Conservation (phyloP, 1,284 basidiomycete genomes). For the Trichosporon faecale region DNA sequence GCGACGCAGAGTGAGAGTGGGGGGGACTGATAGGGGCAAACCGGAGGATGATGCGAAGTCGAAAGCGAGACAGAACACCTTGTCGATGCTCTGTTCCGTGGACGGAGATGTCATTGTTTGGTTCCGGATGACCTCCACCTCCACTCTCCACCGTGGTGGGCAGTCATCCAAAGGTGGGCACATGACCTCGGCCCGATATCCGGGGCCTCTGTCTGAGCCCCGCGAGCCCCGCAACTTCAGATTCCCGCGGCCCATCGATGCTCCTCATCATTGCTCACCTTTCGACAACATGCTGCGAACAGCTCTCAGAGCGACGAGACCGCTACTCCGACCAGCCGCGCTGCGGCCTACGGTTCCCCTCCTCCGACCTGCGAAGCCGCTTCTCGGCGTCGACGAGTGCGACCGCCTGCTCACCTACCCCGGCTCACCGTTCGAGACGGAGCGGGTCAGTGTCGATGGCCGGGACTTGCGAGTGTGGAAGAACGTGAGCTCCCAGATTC, state of each 20-base stretch:
- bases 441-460: background rate
- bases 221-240: background rate
- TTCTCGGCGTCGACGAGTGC: constrained; percentile 15
- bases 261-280: background rate
- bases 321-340: background rate
- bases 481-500: background rate
- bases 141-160: background rate
- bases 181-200: background rate
- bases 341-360: background rate
- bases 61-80: background rate
- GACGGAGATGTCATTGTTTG: background rate
- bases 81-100: background rate
- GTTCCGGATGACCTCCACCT: background rate
- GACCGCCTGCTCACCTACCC: constrained; percentile 20
- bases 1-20: background rate
- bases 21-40: background rate
- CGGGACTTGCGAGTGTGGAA: background rate
- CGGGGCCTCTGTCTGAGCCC: background rate
- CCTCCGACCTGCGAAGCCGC: background rate
- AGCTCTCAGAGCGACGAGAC: background rate
- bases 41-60: background rate
- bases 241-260: background rate
- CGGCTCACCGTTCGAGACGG: constrained; percentile 29
- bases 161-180: background rate
- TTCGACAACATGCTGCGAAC: background rate